Evolutionary conservation across 768 basidiomycete genomes (phyloP).

Genomic region (Daedalea quercina): DNA sequence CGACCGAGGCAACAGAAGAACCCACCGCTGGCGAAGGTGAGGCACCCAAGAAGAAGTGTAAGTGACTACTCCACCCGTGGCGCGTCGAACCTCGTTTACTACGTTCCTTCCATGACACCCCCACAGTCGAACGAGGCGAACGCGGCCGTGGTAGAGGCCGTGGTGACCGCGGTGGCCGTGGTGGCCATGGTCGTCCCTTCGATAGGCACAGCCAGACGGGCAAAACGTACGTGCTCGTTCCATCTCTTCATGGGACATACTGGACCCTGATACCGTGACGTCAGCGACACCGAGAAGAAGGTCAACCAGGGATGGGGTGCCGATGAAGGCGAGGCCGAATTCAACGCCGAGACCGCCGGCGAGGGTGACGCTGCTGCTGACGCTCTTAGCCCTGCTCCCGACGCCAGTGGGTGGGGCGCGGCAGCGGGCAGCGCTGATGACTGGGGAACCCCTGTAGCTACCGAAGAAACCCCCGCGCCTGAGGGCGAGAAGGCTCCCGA

Average conservation of each 20-base stretch:
- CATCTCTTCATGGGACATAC: neutral
- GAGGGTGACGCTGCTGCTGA: constrained; percentile 50
- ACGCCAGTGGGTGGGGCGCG: constrained; percentile 31
- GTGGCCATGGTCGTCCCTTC: constrained; percentile 65
- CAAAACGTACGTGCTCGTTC: constrained; percentile 51
- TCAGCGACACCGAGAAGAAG: constrained; percentile 92
- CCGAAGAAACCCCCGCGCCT: constrained; percentile 25
- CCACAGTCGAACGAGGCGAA: neutral
- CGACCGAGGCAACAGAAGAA: constrained; percentile 28
- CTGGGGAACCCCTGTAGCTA: constrained; percentile 23
- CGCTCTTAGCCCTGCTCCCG: constrained; percentile 15
- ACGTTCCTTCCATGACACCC: neutral
- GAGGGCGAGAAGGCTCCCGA: constrained; percentile 26
- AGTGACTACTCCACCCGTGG: no score
- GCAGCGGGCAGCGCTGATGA: constrained; percentile 22
- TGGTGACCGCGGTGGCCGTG: constrained; percentile 37
- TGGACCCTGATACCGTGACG: constrained; percentile 1
- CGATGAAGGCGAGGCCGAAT: constrained; percentile 79
- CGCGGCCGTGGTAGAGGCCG: constrained; percentile 31
- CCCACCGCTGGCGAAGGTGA: constrained; percentile 28
- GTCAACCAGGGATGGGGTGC: constrained; percentile 94
- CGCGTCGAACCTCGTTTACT: neutral
- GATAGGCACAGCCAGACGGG: constrained; percentile 87
- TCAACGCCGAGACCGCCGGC: constrained; percentile 75
- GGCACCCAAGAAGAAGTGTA: constrained; percentile 18